Base-by-base conservation (phyloP, 805 yeast species). In the Wilhelminamyces savonicus region DNA sequence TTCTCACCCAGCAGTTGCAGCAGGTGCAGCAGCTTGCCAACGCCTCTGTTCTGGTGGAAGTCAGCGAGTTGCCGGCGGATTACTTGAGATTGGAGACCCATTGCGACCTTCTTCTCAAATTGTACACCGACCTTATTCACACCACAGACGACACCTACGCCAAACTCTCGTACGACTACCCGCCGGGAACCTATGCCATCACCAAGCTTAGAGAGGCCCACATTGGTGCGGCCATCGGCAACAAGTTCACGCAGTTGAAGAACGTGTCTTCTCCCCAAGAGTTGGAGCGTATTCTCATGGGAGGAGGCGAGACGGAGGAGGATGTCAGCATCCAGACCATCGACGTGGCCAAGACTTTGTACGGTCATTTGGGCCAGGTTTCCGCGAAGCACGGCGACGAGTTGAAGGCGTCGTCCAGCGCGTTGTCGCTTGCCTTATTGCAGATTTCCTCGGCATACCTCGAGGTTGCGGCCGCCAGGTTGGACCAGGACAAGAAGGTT, bases 101-200 rank as follows among this genome's bases (percentile, higher is more conserved):
- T 47, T 77, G 79, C 35, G 90, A 82, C 51, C 65, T 74, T 29
- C 60, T 82, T 42, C 74, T 75, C 50, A 66, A 64, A 28, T 71
- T 77, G 35, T 78, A 79, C 57, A 75, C 67, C 28, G 71, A 64
- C 39, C 56, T 64, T 43, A 60, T 64, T 35, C 63, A 53, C 15
- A 54, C 52, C 45, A 57, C 62, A 39, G 50, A 53, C 36, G 66
- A 62, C 28, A 83, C 87, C 24, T 83, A 75, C 48, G 85, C 73
- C 46, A 74, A 80, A 37, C 82, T 80, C 43, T 73, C 82, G 28
- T 83, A 83, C 51, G 94, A 83, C 52, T 82, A 81, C 46, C 94
- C 94, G 16, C 90, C 92, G 31, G 69, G 66, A 5, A 63, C 60
- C 54, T 52, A 57, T 16, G 59, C 69, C 4, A 38, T 64, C 28